Evolutionary conservation across 352 stramenopile genomes (phyloP).

Genomic region (Plasmopara muralis): DNA sequence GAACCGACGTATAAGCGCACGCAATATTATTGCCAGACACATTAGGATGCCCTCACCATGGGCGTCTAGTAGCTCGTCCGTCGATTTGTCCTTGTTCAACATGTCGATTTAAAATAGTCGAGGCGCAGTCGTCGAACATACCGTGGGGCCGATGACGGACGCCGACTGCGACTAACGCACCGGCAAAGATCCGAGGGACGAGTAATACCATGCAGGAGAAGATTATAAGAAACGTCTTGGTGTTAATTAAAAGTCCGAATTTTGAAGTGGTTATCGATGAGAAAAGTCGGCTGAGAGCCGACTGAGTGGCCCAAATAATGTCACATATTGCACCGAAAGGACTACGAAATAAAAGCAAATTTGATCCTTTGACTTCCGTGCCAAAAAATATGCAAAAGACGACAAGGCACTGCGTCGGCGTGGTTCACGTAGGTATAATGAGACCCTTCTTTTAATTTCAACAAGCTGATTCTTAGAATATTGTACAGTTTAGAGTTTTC

Average conservation of each 20-base stretch:
- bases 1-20: constrained; percentile 56
- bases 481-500: too few relatives aligned
- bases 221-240: not conserved
- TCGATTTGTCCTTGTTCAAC: not conserved
- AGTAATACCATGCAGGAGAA: not conserved
- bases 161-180: constrained; percentile 6
- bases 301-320: constrained; percentile 28
- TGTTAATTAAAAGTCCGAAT: constrained; percentile 1
- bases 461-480: too few relatives aligned
- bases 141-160: not conserved
- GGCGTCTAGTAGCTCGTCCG: too few relatives aligned
- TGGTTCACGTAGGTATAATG: too few relatives aligned
- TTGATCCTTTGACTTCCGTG: constrained; percentile 1
- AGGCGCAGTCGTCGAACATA: too few relatives aligned
- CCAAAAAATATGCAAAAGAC: too few relatives aligned
- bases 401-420: too few relatives aligned
- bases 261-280: constrained; percentile 25
- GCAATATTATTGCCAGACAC: constrained; percentile 46
- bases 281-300: constrained; percentile 13
- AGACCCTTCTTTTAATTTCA: too few relatives aligned
- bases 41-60: constrained; percentile 23
- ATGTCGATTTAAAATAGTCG: not conserved
- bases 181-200: constrained; percentile 9
- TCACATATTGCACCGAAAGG: constrained; percentile 32
- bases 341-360: not conserved